Evolutionary conservation across 2,329 filamentous ascomycete genomes (phyloP).

Genomic region (Diplodia sapinea): DNA sequence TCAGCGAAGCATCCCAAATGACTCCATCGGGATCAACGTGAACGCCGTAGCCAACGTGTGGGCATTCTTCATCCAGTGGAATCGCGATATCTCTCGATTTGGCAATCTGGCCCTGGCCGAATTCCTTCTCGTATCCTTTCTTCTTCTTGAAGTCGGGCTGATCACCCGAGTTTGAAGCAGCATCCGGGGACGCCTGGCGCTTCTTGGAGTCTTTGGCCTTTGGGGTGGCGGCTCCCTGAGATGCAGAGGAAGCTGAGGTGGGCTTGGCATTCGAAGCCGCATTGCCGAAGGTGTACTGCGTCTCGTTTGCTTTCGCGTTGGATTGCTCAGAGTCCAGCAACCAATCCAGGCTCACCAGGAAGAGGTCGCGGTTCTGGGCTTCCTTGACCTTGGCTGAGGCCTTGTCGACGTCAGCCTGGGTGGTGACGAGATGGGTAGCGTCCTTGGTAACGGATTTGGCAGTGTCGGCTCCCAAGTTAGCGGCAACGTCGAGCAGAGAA

Average conservation of each 20-base stretch:
- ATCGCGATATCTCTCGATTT: slow-evolving; percentile 42
- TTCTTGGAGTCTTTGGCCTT: slow-evolving; percentile 39
- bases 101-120: slow-evolving; percentile 38
- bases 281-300: slow-evolving; percentile 44
- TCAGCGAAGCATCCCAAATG: slow-evolving; percentile 80
- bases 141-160: slow-evolving; percentile 36
- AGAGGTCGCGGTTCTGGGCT: slow-evolving; percentile 55
- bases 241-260: neutral
- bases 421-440: slow-evolving; percentile 64
- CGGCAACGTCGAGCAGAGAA: slow-evolving; percentile 55
- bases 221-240: neutral
- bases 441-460: slow-evolving; percentile 56
- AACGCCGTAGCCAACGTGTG: slow-evolving; percentile 54
- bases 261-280: neutral
- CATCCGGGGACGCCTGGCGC: slow-evolving; percentile 39
- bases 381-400: slow-evolving; percentile 59
- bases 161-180: slow-evolving; percentile 34
- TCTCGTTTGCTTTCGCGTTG: slow-evolving; percentile 50
- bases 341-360: slow-evolving; percentile 67
- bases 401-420: slow-evolving; percentile 58
- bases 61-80: slow-evolving; percentile 55
- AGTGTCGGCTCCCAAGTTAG: slow-evolving; percentile 57
- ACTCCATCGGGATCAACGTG: slow-evolving; percentile 69
- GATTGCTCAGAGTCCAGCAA: slow-evolving; percentile 60
- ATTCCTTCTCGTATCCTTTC: slow-evolving; percentile 36